These are phyloP conservation scores for Avicennia marina DNA, from an alignment of 257 asterid species.

Conservation along the genomic window DNA sequence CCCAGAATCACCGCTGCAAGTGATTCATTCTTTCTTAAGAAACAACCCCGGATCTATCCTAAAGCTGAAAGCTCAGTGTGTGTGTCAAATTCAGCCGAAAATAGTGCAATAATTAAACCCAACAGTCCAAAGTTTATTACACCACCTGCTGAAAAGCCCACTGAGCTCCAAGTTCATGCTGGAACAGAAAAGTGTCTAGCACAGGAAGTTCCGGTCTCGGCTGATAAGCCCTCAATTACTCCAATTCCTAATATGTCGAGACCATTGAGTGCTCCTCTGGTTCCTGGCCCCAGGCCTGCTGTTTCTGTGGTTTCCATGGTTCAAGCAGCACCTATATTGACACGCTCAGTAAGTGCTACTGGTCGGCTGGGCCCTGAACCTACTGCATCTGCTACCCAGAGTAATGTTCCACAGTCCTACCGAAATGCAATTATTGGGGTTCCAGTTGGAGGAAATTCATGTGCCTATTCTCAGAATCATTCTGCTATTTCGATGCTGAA, in stretches of 20 bases:
- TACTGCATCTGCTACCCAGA: constrained; percentile 41
- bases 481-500: constrained; percentile 42
- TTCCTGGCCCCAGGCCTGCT: constrained; percentile 43
- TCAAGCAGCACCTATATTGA: constrained; percentile 46
- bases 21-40: constrained; percentile 30
- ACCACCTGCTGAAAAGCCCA: constrained; percentile 31
- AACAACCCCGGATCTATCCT: constrained; percentile 35
- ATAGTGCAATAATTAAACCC: constrained; percentile 29
- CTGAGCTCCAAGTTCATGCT: constrained; percentile 19
- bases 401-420: constrained; percentile 71
- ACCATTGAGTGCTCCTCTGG: constrained; percentile 78
- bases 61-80: constrained; percentile 31
- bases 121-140: constrained; percentile 29
- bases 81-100: constrained; percentile 31
- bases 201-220: constrained; percentile 22
- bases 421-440: constrained; percentile 75
- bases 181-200: constrained; percentile 30
- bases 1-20: constrained; percentile 25
- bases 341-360: constrained; percentile 76
- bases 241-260: constrained; percentile 57
- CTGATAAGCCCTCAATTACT: constrained; percentile 38
- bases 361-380: constrained; percentile 73
- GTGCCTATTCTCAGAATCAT: constrained; percentile 45
- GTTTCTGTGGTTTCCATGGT: constrained; percentile 46
- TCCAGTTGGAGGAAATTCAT: constrained; percentile 35